These are phyloP conservation scores for Alternaria sp. DNA, from an alignment of 2,329 filamentous ascomycete genomes.

Conservation along the genomic window DNA sequence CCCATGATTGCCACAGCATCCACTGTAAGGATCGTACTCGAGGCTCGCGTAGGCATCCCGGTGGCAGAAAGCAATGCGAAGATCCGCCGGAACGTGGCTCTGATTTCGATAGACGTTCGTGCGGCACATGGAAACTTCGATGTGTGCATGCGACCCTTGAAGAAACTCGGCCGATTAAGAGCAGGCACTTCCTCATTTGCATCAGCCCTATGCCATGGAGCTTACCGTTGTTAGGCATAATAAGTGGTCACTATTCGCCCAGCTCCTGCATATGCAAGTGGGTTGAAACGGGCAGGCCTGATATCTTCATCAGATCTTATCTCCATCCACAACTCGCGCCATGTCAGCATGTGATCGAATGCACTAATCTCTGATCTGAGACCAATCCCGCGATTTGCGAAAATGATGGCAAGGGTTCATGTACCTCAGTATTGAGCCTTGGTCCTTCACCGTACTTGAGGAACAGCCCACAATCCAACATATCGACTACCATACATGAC, in stretches of 20 bases:
- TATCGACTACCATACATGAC: slow-evolving; percentile 5
- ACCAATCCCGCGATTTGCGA: slow-evolving; percentile 6
- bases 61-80: slow-evolving; percentile 2
- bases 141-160: slow-evolving; percentile 15
- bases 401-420: slow-evolving; percentile 22
- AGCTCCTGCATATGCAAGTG: slow-evolving; percentile 22
- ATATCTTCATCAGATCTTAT: slow-evolving; percentile 11
- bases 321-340: slow-evolving; percentile 7
- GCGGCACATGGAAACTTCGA: slow-evolving; percentile 13
- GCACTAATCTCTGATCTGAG: slow-evolving; percentile 9
- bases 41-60: not conserved
- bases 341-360: slow-evolving; percentile 17
- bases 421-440: slow-evolving; percentile 18
- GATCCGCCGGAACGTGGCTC: not conserved
- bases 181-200: slow-evolving; percentile 22
- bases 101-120: slow-evolving; percentile 2
- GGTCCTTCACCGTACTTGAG: slow-evolving; percentile 8
- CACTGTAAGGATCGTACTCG: slow-evolving; percentile 2
- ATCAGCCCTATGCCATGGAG: slow-evolving; percentile 35
- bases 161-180: slow-evolving; percentile 17
- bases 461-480: slow-evolving; percentile 16
- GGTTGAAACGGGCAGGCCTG: slow-evolving; percentile 11
- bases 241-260: slow-evolving; percentile 17
- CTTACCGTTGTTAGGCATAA: slow-evolving; percentile 20
- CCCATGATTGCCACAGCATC: slow-evolving; percentile 10